Conservation (phyloP, 176 grass and related monocot genomes). For the Juncus inflexus region DNA sequence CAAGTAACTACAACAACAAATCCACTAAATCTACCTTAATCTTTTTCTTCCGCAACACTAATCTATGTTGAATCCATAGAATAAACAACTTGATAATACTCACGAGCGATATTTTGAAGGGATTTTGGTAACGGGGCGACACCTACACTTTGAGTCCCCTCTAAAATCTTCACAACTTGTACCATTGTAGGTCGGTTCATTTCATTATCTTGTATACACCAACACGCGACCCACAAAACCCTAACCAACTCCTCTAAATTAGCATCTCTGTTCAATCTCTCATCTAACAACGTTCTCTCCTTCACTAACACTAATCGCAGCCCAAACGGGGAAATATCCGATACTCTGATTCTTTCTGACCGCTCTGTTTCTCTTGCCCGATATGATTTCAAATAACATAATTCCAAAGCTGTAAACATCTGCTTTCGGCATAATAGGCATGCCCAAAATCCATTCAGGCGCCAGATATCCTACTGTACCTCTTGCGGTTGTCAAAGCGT, state of each 20-base stretch:
- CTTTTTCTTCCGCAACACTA: too few species aligned
- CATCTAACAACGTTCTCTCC: conserved; percentile 36
- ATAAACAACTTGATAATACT: neutral
- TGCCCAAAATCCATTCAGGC: conserved; percentile 43
- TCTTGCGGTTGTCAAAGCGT: conserved; percentile 37
- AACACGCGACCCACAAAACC: conserved; percentile 36
- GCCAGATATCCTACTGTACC: conserved; percentile 51
- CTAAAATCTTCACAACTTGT: conserved; percentile 30
- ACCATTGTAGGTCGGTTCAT: conserved; percentile 31
- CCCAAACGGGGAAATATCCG: conserved; percentile 41
- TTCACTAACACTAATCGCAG: conserved; percentile 24
- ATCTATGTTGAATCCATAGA: neutral
- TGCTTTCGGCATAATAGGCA: conserved; percentile 35
- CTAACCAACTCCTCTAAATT: conserved; percentile 27
- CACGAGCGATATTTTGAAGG: conserved; percentile 26
- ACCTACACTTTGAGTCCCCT: conserved; percentile 22
- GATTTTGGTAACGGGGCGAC: conserved; percentile 29
- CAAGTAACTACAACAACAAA: too few species aligned
- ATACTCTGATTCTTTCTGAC: neutral
- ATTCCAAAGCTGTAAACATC: conserved; percentile 53
- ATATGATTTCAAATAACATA: conserved; percentile 45
- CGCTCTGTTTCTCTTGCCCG: conserved; percentile 40
- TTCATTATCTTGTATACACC: conserved; percentile 39
- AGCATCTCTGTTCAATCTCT: conserved; percentile 25
- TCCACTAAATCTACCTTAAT: too few species aligned